Conservation (phyloP, 352 stramenopile species). For the Globisporangium middletonii region DNA sequence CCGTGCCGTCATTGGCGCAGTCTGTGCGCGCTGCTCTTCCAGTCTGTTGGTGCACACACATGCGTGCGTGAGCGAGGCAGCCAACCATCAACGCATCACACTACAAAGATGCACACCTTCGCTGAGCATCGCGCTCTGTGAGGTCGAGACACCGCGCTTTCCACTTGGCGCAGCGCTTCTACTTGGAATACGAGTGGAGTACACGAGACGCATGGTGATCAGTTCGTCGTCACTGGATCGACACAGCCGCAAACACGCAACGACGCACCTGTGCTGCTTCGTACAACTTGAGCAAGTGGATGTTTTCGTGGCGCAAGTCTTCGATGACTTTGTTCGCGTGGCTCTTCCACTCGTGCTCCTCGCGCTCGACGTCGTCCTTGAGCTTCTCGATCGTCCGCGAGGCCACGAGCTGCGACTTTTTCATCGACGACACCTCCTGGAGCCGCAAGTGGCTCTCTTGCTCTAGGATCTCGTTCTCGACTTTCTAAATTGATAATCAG, state of each 20-base stretch:
- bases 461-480: constrained; percentile 70
- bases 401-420: constrained; percentile 53
- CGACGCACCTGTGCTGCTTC: constrained; percentile 39
- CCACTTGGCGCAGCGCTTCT: constrained; percentile 74
- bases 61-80: background rate
- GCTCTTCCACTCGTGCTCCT: constrained; percentile 53
- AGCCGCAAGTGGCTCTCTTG: constrained; percentile 59
- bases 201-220: background rate
- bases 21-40: constrained; percentile 34
- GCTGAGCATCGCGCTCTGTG: constrained; percentile 30
- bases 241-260: background rate
- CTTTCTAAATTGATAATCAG: constrained; percentile 34
- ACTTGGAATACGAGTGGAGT: background rate
- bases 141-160: constrained; percentile 52
- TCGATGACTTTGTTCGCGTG: constrained; percentile 42
- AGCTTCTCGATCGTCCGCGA: constrained; percentile 59
- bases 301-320: constrained; percentile 58
- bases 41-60: constrained; percentile 2
- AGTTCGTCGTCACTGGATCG: background rate
- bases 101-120: constrained; percentile 12
- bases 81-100: background rate
- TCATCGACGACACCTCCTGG: constrained; percentile 52
- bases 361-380: constrained; percentile 36
- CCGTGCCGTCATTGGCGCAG: constrained; percentile 16
- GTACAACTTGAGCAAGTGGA: constrained; percentile 43